Evolutionary conservation across 345 rosid species (phyloP), one percentile per base, ranked within the genome.

Genomic region (Geranium rotundifolium): DNA sequence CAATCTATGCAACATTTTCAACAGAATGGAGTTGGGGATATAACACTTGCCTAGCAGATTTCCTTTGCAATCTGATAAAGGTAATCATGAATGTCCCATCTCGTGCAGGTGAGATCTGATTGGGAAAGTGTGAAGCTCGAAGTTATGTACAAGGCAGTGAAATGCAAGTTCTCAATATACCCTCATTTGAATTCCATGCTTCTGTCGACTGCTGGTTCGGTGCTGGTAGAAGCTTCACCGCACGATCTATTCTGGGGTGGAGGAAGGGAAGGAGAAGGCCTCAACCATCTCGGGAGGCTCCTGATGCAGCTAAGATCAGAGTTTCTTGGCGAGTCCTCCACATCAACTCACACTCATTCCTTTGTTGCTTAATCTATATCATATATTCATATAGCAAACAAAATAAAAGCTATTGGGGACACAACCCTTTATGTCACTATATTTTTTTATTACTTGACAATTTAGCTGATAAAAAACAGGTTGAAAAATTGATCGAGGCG

Each of bases 221-320:
- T 82, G 57, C 84, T 91, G 13, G 98, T 89, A 52, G 91, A 89
- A 79, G 95, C 98, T 63, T 89, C 96, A 27, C 98, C 96, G 1
- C 95, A 89, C 23, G 90, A 91, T 82, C 90, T 84, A 10, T 91
- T 86, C 60, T 91, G 98, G 98, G 96, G 96, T 17, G 96, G 98
- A 59, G 96, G 98, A 27, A 81, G 96, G 3, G 98, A 91, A 52
- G 98, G 95, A 39, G 98, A 91, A 79, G 96, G 96, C 71, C 79
- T 91, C 29, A 89, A 91, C 75, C 81, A 91, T 75, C 85, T 91
- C 31, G 98, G 98, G 49, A 75, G 98, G 78, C 69, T 89, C 59
- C 81, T 91, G 57, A 88, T 89, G 98, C 92, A 75, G 70, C 76
- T 91, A 72, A 84, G 98, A 67, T 81, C 98, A 8, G 91, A 87